Evolutionary conservation across 441 rosid species (phyloP).

Genomic region (Cnidoscolus chayamansa): DNA sequence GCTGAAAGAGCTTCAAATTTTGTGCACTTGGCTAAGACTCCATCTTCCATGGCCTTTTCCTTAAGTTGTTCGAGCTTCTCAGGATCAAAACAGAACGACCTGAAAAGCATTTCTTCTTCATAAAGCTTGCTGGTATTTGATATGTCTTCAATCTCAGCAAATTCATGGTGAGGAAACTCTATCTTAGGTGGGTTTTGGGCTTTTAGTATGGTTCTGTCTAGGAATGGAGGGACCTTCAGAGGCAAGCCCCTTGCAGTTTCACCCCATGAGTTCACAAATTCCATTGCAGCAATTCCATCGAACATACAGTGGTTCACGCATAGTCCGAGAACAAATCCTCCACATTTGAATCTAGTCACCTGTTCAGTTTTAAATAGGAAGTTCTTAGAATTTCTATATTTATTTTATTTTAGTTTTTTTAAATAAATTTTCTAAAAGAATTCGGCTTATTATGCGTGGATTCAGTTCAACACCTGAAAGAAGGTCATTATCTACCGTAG

Average conservation of each 20-base stretch:
- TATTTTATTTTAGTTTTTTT: not conserved
- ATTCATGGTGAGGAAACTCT: conserved; percentile 63
- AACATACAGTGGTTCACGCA: conserved; percentile 77
- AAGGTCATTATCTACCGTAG: not conserved
- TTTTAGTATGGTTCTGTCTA: conserved; percentile 56
- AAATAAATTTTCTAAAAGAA: not conserved
- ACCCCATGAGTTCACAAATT: conserved; percentile 82
- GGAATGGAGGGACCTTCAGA: conserved; percentile 52
- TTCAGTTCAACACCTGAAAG: not conserved
- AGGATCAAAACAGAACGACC: conserved; percentile 56
- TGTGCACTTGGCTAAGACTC: conserved; percentile 45
- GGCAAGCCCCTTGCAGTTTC: conserved; percentile 67
- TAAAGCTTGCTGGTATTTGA: conserved; percentile 53
- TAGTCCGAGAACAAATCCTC: conserved; percentile 71
- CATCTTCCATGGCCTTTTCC: conserved; percentile 42
- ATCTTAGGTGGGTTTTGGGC: conserved; percentile 51
- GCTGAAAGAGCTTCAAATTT: conserved; percentile 72
- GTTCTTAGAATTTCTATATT: not conserved
- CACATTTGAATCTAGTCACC: conserved; percentile 80
- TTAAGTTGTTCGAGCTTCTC: conserved; percentile 59
- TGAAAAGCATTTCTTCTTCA: conserved; percentile 51
- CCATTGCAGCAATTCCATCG: conserved; percentile 83
- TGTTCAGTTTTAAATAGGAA: conserved; percentile 18
- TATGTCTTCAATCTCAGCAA: conserved; percentile 58
- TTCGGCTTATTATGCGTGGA: not conserved